Percentiles rank a stretch among this genome's conserved stretches.
Evolutionary conservation across 345 rosid species (phyloP).

Genomic region (Anacardium occidentale): DNA sequence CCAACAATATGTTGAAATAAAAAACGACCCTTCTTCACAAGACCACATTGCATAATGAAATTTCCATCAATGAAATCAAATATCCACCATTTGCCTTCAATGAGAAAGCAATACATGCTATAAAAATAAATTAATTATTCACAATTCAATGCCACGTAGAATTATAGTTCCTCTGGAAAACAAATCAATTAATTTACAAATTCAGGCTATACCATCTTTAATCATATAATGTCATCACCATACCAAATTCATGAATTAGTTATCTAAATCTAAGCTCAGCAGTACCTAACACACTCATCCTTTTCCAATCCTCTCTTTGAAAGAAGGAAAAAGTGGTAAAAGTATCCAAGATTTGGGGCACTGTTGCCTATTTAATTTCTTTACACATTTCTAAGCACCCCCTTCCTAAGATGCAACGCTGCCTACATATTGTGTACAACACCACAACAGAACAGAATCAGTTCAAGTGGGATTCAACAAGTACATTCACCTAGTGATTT

Average conservation of each 20-base stretch:
- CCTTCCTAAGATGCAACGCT: constrained; percentile 15
- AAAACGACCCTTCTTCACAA: too few relatives aligned
- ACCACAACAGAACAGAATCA: constrained; percentile 25
- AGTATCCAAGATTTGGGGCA: constrained; percentile 1
- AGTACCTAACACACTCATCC: constrained; percentile 4
- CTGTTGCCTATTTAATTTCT: constrained; percentile 29
- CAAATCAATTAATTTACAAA: neutral
- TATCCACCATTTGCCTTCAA: too few relatives aligned
- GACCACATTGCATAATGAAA: too few relatives aligned
- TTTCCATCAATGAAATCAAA: too few relatives aligned
- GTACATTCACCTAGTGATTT: constrained; percentile 8
- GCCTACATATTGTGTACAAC: constrained; percentile 33
- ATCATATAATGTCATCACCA: neutral
- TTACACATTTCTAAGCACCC: constrained; percentile 36
- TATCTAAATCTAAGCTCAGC: constrained; percentile 11
- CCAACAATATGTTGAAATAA: too few relatives aligned
- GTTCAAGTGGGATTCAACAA: constrained; percentile 19
- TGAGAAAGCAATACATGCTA: neutral
- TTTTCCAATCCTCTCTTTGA: constrained; percentile 13
- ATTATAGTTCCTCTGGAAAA: too few relatives aligned
- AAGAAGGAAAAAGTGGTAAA: neutral
- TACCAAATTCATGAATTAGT: constrained; percentile 3
- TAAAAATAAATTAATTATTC: neutral
- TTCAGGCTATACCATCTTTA: neutral
- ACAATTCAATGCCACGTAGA: neutral